Evolutionary conservation across 2,329 filamentous ascomycete species (phyloP).

Genomic region (Hypoxylon sp.): DNA sequence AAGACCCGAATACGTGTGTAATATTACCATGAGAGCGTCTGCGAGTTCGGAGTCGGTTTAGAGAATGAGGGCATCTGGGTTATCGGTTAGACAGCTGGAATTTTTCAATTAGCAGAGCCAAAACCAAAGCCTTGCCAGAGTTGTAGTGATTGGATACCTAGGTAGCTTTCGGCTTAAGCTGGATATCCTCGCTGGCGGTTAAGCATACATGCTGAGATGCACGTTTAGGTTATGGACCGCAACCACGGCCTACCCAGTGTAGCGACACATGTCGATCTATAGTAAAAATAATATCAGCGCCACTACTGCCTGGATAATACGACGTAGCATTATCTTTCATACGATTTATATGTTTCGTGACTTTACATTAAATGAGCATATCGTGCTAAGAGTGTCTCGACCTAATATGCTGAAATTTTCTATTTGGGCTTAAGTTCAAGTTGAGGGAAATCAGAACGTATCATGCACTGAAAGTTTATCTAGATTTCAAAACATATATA

Average conservation of each 20-base stretch:
- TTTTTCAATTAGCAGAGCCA: slow-evolving; percentile 10
- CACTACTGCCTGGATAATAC: slow-evolving; percentile 27
- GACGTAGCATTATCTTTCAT: slow-evolving; percentile 17
- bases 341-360: slow-evolving; percentile 19
- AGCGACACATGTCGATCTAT: slow-evolving; percentile 15
- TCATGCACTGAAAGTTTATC: too few species aligned
- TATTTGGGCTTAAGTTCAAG: too few species aligned
- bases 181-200: not conserved
- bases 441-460: too few species aligned
- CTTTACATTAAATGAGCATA: not conserved
- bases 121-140: slow-evolving; percentile 7
- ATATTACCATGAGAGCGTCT: slow-evolving; percentile 43
- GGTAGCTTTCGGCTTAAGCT: not conserved
- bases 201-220: slow-evolving; percentile 1
- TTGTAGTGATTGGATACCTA: slow-evolving; percentile 11
- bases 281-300: slow-evolving; percentile 34
- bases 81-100: slow-evolving; percentile 32
- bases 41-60: slow-evolving; percentile 45
- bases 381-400: too few species aligned
- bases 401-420: too few species aligned
- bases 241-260: slow-evolving; percentile 9
- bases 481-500: too few species aligned
- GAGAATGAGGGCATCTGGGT: slow-evolving; percentile 34
- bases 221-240: slow-evolving; percentile 9
- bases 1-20: slow-evolving; percentile 43